Base-by-base conservation (phyloP, 345 rosid genomes). In the Lepidium didymum region DNA sequence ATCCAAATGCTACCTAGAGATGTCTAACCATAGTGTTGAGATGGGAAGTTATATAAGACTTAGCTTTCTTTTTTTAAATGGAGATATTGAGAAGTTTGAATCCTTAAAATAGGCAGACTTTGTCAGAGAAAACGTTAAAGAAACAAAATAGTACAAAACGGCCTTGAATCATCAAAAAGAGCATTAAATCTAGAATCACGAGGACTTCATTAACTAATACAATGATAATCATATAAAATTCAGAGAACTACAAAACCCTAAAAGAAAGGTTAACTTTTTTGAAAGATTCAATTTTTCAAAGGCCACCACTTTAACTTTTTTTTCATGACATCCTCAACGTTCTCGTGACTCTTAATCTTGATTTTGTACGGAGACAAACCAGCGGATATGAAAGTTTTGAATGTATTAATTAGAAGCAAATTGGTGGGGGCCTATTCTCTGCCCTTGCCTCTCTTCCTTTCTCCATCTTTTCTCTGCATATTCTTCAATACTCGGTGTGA, bases 321-420 rank as follows among this genome's bases (percentile, higher is more conserved):
- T 69, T 70, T 62, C 75, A 72, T 72, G 37, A 64, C 66, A 64
- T 64, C 71, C 76, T 47, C 66, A 64, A 64, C 15, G 45, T 72
- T 72, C 67, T 73, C 77, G 77, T 73, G 77, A 73, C 67, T 15
- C 41, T 4, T 38, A 64, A 34, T 6, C 38, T 47, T 27, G 29
- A 31, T 44, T 53, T 9, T 38, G 77, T 73, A 65, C 77, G 77
- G 77, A 65, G 21, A 27, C 66, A 58, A n/a, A n/a, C 38, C 41
- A 73, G 57, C 58, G 69, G 64, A 72, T 62, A 71, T 27, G 11
- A 44, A 36, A 45, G 10, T 16, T 5, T 31, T 11, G 3, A 19
- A 19, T 29, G 66, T 49, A 27, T 37, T 60, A 15, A 33, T 37
- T 13, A 10, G 42, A 19, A 4, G 34, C 57, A 54, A 46, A 37